A percentile compares a stretch with the other conserved stretches of the same genome.
Conservation (phyloP, 2,329 filamentous ascomycete species). For the Aureobasidium melanogenum region DNA sequence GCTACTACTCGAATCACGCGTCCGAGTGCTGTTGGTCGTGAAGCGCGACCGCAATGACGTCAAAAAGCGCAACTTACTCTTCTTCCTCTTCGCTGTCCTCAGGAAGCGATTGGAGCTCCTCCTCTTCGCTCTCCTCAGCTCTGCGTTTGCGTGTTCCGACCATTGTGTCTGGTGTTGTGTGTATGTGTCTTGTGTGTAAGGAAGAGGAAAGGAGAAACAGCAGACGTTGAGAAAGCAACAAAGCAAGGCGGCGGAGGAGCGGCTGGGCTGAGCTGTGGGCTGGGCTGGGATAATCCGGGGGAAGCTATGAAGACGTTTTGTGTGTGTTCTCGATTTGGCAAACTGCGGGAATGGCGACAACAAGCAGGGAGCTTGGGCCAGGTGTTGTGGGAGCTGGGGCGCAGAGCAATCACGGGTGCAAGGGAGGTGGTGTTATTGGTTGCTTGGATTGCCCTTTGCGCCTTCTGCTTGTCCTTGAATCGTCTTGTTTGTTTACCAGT, state of each 20-base stretch:
- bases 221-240: neutral
- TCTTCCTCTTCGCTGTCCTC: conserved; percentile 35
- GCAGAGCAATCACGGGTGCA: neutral
- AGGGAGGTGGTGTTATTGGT: neutral
- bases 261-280: too few relatives aligned
- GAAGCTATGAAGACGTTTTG: neutral
- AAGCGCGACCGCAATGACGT: neutral
- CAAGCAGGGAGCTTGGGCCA: neutral
- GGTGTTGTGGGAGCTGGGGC: neutral
- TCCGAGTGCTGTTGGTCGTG: neutral
- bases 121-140: conserved; percentile 33
- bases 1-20: too few relatives aligned
- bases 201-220: neutral
- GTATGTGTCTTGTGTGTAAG: neutral
- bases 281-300: neutral
- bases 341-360: neutral
- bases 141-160: conserved; percentile 36
- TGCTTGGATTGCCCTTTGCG: too few relatives aligned
- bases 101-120: conserved; percentile 36
- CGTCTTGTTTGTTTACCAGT: too few relatives aligned
- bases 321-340: neutral
- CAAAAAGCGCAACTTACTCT: conserved; percentile 27
- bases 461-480: too few relatives aligned
- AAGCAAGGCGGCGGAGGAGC: neutral
- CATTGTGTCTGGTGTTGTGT: neutral